phyloP scores from a whole-genome alignment of 768 basidiomycete genomes.

The Termitomyces sp. region DNA sequence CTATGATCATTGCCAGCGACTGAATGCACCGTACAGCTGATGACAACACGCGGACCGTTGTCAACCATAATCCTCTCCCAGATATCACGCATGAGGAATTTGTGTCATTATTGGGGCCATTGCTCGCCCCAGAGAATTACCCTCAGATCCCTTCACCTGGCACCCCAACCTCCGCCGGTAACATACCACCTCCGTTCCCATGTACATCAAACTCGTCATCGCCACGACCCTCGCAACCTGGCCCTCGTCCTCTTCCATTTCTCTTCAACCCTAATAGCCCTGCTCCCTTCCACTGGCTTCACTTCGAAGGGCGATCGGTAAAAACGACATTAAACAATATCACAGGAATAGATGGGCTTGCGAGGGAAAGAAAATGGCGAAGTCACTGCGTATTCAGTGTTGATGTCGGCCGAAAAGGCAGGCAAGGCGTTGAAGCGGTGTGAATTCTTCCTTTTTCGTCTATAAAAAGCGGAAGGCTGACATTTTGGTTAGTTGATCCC shows the following conservation, averaged over 20 bases:
- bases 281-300: conserved; percentile 84
- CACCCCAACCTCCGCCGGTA: conserved; percentile 27
- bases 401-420: conserved; percentile 70
- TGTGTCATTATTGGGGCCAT: conserved; percentile 73
- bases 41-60: conserved; percentile 61
- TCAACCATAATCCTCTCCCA: conserved; percentile 86
- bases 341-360: conserved; percentile 76
- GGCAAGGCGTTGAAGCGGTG: conserved; percentile 80
- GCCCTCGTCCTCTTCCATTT: conserved; percentile 28
- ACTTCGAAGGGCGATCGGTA: conserved; percentile 79
- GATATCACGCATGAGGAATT: conserved; percentile 89
- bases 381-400: conserved; percentile 80
- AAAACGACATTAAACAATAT: conserved; percentile 81
- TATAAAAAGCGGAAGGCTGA: conserved; percentile 10
- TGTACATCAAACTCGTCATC: conserved; percentile 25
- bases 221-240: conserved; percentile 32
- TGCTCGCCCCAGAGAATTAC: conserved; percentile 82
- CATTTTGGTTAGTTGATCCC: conserved; percentile 61
- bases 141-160: conserved; percentile 31
- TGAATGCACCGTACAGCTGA: conserved; percentile 39
- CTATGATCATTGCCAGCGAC: neutral
- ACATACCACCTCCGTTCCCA: conserved; percentile 34
- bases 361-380: conserved; percentile 82
- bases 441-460: conserved; percentile 27
- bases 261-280: conserved; percentile 53